Base-by-base conservation (phyloP, 1,284 basidiomycete genomes). In the Marasmius sp. region DNA sequence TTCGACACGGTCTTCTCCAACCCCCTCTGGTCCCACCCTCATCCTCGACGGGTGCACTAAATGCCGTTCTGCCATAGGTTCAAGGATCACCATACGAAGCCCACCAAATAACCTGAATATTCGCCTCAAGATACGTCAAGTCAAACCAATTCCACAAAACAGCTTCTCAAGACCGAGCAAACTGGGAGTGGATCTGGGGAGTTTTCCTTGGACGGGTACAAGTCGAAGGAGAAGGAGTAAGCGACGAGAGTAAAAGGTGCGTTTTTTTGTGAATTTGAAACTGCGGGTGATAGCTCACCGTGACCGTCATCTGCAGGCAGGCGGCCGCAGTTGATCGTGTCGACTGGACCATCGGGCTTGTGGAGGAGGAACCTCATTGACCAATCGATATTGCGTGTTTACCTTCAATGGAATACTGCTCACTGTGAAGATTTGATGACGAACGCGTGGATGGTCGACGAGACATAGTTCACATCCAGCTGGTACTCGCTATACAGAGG, bases 71-170 rank as follows among this genome's bases (percentile, higher is more conserved):
- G n/a, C n/a, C n/a, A 64, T 75, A 93, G 53, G 88, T 94, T 60
- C 74, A 83, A 11, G 79, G 81, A n/a, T 85, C 89, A 63, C 85
- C 91, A 3, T 97, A 97, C 75, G 92, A 93, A 68, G 95, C 94
- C 0, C 95, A 97, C 70, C 95, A 97, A 74, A 97, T 97, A 77
- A 92, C 94, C 33, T 87, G 95, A 38, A 97, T 95, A 33, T 96
- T 95, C 65, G 94, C 94, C 6, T 89, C 94, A 11, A 85, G 95
- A 68, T 93, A 97, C 72, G 78, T 81, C 57, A 90, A 92, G 74
- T 87, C 92, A 3, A 82, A 82, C 1, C 88, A 94, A 68, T 87
- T 89, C 71, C 92, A n/a, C n/a, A n/a, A n/a, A n/a, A n/a, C n/a
- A 94, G 72, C 80, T 98, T 55, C 80, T 97, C 66, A 97, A 97